Evolutionary conservation across 768 basidiomycete genomes (phyloP), one percentile per base, ranked within the genome.

Genomic region (Inosperma sp.): DNA sequence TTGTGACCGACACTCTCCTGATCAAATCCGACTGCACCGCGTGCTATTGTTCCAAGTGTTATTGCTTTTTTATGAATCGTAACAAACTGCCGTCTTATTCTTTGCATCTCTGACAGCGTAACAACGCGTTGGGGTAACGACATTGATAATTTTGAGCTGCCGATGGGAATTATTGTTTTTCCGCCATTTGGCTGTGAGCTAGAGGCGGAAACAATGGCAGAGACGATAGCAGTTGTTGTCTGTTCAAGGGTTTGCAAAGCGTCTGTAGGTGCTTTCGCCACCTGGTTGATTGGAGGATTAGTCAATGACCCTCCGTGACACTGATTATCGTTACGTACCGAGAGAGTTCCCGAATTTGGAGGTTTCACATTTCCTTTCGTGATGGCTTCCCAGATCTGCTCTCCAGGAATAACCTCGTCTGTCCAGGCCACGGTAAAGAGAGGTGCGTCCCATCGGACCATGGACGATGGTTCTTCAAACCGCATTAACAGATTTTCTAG

Each of bases 381-480:
- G 29, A 94, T 69, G 0, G 89, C 84, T 13, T 82, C 75, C 85
- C 88, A 96, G 19, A 99, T 86, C 13, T 79, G 78, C 7, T 82
- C 74, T 12, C 74, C 75, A 3, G 88, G 85, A 7, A 86, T 65
- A 23, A 75, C 72, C 13, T 80, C 72, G 53, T 93, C 91, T 23
- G 79, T 76, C 80, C 85, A 91, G 4, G 83, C 69, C 1, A 96
- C 70, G 2, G 89, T 92, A 65, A 96, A 89, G 34, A 98, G 77
- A 0, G 96, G 95, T 0, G 95, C 89, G 66, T 99, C 95, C 95
- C 95, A 99, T 42, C 95, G 82, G n/a, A 90, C 94, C 87, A 94
- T 94, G 4, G 93, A 94, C 0, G 91, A 93, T 0, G 96, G 96
- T 60, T 98, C 96, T 70, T 99, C 96, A 59, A 84, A 98, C 44